Conservation (phyloP, 1,284 basidiomycete genomes). For the Limonomyces culmigenus region DNA sequence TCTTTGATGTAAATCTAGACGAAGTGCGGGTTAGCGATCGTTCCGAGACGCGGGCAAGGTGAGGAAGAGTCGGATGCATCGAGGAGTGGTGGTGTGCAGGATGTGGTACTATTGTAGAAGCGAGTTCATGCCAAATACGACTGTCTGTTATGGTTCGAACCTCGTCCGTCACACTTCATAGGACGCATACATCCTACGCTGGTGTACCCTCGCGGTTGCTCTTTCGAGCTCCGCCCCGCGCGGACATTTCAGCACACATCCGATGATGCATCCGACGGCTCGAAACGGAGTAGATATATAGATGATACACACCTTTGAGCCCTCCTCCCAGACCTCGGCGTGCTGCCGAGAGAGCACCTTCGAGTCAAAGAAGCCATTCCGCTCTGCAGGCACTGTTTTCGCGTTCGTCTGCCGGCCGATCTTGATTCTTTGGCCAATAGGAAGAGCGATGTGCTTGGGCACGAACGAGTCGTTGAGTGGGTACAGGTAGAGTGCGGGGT, state of each 20-base stretch:
- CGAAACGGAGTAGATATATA: neutral
- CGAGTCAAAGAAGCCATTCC: constrained; percentile 95
- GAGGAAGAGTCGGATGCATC: no score
- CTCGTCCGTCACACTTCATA: no score
- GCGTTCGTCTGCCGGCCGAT: constrained; percentile 97
- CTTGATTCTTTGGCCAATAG: constrained; percentile 63
- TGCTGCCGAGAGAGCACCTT: constrained; percentile 94
- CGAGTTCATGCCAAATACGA: no score
- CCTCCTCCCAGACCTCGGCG: constrained; percentile 96
- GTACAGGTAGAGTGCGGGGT: constrained; percentile 78
- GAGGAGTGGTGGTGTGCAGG: no score
- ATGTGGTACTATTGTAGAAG: no score
- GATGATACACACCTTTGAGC: constrained; percentile 48
- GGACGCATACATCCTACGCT: no score
- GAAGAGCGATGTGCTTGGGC: constrained; percentile 88
- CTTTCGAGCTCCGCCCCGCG: no score
- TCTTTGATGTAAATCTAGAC: constrained; percentile 98
- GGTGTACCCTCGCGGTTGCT: no score
- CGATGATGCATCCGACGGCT: neutral
- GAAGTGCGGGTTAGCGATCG: no score
- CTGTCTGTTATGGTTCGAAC: no score
- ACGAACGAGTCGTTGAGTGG: constrained; percentile 94
- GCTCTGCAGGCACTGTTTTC: constrained; percentile 87
- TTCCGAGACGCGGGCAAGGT: no score
- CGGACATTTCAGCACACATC: no score